Evolutionary conservation across 176 grass and related monocot genomes (phyloP).

Genomic region (Chrysopogon serrulatus): DNA sequence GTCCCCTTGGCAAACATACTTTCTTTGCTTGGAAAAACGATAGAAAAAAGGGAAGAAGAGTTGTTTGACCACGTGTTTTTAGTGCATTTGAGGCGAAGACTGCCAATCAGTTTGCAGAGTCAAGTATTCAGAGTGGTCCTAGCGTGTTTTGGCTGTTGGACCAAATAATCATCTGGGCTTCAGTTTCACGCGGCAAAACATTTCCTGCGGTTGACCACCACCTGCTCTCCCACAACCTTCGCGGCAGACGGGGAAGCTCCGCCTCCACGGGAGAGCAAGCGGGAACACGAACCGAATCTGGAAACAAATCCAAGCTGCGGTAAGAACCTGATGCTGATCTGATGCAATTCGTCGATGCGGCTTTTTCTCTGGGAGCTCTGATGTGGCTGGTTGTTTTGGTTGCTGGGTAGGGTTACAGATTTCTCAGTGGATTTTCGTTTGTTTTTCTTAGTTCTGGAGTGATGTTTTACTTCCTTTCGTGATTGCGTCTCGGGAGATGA

Average conservation of each 20-base stretch:
- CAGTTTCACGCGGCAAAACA: constrained; percentile 30
- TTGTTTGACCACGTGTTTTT: not conserved
- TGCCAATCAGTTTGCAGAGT: not conserved
- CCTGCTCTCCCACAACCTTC: not conserved
- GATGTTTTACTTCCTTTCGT: not conserved
- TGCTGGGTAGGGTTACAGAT: not conserved
- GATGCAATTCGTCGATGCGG: not conserved
- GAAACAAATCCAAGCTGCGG: not conserved
- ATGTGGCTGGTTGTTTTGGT: not conserved
- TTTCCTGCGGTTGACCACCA: constrained; percentile 42
- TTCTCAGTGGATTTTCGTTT: not conserved
- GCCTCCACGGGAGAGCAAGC: not conserved
- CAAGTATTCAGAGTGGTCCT: constrained; percentile 14
- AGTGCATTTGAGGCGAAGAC: not conserved
- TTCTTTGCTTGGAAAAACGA: not conserved
- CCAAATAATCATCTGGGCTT: constrained; percentile 15
- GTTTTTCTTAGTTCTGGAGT: not conserved
- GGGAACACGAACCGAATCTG: not conserved
- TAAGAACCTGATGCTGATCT: not conserved
- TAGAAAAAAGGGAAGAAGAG: not conserved
- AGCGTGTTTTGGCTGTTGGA: not conserved
- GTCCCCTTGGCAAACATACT: not conserved
- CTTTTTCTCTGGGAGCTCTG: not conserved
- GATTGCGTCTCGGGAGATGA: not conserved
- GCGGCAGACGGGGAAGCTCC: not conserved